These are phyloP conservation scores for Alternaria angustiovoidea DNA, from an alignment of 2,329 filamentous ascomycete genomes.

Conservation along the genomic window DNA sequence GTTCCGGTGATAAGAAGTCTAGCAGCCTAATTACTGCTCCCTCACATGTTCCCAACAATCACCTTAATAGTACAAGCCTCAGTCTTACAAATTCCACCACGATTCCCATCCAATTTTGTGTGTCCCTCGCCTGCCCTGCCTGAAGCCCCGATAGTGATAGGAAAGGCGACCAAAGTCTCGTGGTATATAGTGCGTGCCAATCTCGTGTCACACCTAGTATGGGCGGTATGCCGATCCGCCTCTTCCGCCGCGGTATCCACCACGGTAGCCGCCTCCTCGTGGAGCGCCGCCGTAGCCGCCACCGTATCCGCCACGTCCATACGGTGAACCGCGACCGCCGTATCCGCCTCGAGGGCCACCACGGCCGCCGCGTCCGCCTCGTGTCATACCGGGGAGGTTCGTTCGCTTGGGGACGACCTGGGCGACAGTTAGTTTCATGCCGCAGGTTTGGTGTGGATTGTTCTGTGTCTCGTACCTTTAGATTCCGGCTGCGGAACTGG, in stretches of 20 bases:
- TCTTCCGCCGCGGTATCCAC: constrained; percentile 45
- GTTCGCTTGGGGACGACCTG: constrained; percentile 91
- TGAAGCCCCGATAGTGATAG: not conserved
- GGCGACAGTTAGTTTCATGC: constrained; percentile 25
- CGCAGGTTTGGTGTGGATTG: not conserved
- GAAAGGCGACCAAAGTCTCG: constrained; percentile 7
- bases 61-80: constrained; percentile 15
- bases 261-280: constrained; percentile 54
- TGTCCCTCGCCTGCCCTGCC: constrained; percentile 2
- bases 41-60: constrained; percentile 5
- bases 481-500: constrained; percentile 89
- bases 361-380: constrained; percentile 73
- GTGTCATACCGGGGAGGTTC: constrained; percentile 92
- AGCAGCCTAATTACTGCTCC: not conserved
- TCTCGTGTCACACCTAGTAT: constrained; percentile 17
- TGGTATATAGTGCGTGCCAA: not conserved
- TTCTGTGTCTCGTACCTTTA: constrained; percentile 72
- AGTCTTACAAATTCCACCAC: constrained; percentile 10
- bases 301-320: constrained; percentile 41
- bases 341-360: constrained; percentile 54
- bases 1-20: not conserved
- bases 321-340: constrained; percentile 63
- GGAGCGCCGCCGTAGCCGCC: constrained; percentile 48
- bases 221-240: constrained; percentile 37
- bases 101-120: constrained; percentile 17